Base-by-base conservation (phyloP, 805 yeast species). In the Schwanniomyces occidentalis region DNA sequence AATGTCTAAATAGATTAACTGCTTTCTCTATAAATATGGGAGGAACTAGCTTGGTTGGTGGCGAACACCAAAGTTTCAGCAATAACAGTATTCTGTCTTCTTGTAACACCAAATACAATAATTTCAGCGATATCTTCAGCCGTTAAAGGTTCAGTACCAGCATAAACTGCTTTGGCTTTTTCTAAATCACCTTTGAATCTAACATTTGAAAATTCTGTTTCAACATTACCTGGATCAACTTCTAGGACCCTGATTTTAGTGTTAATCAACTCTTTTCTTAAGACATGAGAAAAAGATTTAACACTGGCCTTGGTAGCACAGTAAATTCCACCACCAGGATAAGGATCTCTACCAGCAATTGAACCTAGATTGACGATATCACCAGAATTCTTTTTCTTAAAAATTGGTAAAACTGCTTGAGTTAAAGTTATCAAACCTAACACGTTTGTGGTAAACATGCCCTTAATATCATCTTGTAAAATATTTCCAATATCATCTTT, bases 21-120 rank as follows among this genome's bases (percentile, higher is more conserved):
- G 18, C 21, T 20, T 20, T 39, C 42, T 35, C 52, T 40, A 67
- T 80, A 69, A 22, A 82, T 59, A 53, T 82, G 86, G 47, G 70
- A 63, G 6, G 95, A 80, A 40, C 85, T 74, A 4, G 95, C 96
- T 69, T 90, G 97, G 66, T 85, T 82, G 29, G 80, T 75, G 12
- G 96, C 86, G 66, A 89, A 86, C 8, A 91, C 81, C 56, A 90
- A 70, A 12, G 87, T 71, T 56, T 89, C 95, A 3, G 91, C 90
- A 52, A 84, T 63, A 12, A 84, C 91, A 1, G 85, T 78, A 55
- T 84, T 84, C 45, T 73, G 75, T 41, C 78, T 76, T 61, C 93
- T 76, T 6, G 89, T 68, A 28, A 78, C 65, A 10, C 78, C 78
- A 55, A 82, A 84, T 6, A 77, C 78, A 49, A 85, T 80, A 35